Conservation (phyloP, 2,329 filamentous ascomycete genomes). For the Triangularia setosa region DNA sequence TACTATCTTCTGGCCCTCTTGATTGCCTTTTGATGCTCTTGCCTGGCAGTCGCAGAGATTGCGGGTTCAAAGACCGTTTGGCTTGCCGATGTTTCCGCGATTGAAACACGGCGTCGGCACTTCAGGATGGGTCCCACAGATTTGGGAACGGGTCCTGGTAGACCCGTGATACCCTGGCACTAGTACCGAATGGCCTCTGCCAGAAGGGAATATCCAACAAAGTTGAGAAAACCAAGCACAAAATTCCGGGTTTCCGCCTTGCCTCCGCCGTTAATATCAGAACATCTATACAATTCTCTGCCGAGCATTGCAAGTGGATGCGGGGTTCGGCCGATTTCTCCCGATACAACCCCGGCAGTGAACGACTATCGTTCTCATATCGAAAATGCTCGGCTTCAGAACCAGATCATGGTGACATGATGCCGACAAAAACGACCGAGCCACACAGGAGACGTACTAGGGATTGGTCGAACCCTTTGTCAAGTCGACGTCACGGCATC, state of each 20-base stretch:
- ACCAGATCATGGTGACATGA: not conserved
- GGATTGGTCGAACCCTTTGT: not conserved
- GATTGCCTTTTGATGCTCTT: no score
- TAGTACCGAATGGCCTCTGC: not conserved
- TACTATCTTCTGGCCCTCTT: no score
- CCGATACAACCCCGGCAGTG: constrained; percentile 1
- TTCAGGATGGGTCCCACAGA: not conserved
- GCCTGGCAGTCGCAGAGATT: no score
- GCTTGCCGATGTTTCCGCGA: not conserved
- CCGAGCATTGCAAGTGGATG: not conserved
- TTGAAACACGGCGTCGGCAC: not conserved
- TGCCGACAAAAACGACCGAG: not conserved
- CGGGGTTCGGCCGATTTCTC: not conserved
- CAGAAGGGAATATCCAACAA: not conserved
- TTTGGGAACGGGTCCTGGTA: not conserved
- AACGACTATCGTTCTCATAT: not conserved
- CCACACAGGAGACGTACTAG: not conserved
- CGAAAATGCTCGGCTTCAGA: not conserved
- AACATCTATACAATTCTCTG: not conserved
- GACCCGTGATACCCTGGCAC: not conserved
- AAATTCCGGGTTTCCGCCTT: not conserved
- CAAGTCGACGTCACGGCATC: not conserved
- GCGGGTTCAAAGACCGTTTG: not conserved
- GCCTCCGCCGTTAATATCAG: not conserved
- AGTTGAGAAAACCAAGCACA: not conserved